phyloP scores from a whole-genome alignment of 371 early-diverging fungal species.

The Quaeritorhiza haematococci region DNA sequence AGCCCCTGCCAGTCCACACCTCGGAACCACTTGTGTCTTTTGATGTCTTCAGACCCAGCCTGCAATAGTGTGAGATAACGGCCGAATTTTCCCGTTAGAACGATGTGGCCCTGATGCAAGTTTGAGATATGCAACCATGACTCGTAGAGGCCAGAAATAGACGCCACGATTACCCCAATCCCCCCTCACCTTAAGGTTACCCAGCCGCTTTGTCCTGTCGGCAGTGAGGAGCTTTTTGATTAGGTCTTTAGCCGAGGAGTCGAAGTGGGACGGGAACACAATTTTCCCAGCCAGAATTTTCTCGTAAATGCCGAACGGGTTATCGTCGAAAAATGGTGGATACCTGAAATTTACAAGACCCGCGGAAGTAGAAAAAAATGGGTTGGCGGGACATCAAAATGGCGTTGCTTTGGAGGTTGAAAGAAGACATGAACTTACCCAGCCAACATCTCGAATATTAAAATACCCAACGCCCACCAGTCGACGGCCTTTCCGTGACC shows the following conservation, averaged over 20 bases:
- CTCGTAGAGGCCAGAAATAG: no score
- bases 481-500: conserved; percentile 64
- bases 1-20: conserved; percentile 79
- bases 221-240: conserved; percentile 70
- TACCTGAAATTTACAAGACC: conserved; percentile 19
- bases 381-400: not conserved
- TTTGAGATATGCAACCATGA: no score
- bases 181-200: conserved; percentile 54
- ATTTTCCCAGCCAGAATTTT: conserved; percentile 72
- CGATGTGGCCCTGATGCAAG: no score
- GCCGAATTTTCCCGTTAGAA: no score
- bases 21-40: conserved; percentile 82
- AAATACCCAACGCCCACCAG: conserved; percentile 68
- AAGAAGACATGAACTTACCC: conserved; percentile 32
- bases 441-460: conserved; percentile 64
- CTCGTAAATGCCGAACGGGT: conserved; percentile 81
- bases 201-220: conserved; percentile 71
- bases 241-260: conserved; percentile 70
- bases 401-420: not conserved
- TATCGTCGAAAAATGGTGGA: conserved; percentile 60
- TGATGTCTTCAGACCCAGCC: conserved; percentile 64
- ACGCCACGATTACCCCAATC: no score
- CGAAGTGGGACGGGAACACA: conserved; percentile 71
- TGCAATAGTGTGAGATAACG: no score
- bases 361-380: not conserved